Evolutionary conservation across 352 stramenopile species (phyloP), one percentile per base, ranked within the genome.

Genomic region (Blastocystis sp.): DNA sequence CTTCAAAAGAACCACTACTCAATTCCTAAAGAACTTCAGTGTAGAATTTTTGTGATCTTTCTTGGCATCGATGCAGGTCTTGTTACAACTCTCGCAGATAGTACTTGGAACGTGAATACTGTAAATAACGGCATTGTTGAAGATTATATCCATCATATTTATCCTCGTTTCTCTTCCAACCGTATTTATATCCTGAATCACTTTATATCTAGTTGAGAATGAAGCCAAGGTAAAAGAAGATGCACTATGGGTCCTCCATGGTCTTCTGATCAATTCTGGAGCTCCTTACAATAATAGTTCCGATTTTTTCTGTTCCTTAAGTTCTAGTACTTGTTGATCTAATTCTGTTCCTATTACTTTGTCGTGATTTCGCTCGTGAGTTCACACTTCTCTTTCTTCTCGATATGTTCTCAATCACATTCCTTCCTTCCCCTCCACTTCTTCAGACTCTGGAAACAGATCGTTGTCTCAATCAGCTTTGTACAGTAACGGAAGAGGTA

Each of bases 361-460:
- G 53, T 42, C 33, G 57, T 4, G n/a, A 40, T 19, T 56, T 84
- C 33, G 15, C 27, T 1, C 73, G 73, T 19, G 73, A 84, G 27
- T 84, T 84, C 73, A 68, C 73, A 0, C 73, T 84, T 35, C 73
- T 84, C 30, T 64, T 84, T 57, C 27, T 84, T 27, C 73, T 84
- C 30, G 30, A 64, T 22, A 64, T 84, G 42, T 84, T 84, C 35
- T 54, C 58, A 44, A 35, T 44, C 27, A n/a, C n/a, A 30, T 51
- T 66, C 73, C 17, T 60, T 30, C 15, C 37, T n/a, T 22, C 40
- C 0, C 11, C 58, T 27, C 17, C 40, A 42, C n/a, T 24, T n/a
- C 35, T 40, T 6, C 42, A n/a, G 24, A 54, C 40, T 22, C 42
- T 57, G 40, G 51, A 62, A 54, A 60, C 51, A 24, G 70, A 81